Conservation (phyloP, 1,284 basidiomycete genomes). For the Naganishia albida region DNA sequence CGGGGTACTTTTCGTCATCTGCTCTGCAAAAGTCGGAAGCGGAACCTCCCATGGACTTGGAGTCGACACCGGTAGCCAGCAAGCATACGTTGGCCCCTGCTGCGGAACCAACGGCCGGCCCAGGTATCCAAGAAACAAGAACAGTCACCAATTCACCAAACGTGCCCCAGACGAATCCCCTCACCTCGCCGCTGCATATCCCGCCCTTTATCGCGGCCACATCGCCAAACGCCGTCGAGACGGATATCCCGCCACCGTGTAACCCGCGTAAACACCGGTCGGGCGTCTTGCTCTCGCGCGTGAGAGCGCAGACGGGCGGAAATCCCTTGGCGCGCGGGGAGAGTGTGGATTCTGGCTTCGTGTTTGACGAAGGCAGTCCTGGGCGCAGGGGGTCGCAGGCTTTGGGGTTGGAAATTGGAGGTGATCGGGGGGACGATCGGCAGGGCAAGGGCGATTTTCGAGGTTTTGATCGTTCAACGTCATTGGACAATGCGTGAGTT, state of each 20-base stretch:
- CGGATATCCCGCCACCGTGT: slow-evolving; percentile 30
- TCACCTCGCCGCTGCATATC: neutral
- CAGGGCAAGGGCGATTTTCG: neutral
- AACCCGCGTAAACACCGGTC: slow-evolving; percentile 30
- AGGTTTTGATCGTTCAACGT: slow-evolving; percentile 1
- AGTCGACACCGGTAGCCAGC: slow-evolving; percentile 2
- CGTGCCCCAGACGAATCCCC: neutral
- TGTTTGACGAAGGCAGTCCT: neutral
- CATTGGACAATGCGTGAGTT: slow-evolving; percentile 27
- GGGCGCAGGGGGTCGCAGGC: neutral
- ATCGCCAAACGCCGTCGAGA: neutral
- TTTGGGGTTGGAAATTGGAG: slow-evolving; percentile 7
- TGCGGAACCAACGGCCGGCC: neutral
- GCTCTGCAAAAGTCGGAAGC: neutral
- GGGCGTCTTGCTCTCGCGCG: slow-evolving; percentile 19
- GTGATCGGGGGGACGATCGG: neutral
- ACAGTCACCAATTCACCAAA: slow-evolving; percentile 4
- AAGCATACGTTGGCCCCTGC: neutral
- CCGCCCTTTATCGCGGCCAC: slow-evolving; percentile 2
- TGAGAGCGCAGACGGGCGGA: slow-evolving; percentile 13
- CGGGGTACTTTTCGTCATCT: slow-evolving; percentile 18
- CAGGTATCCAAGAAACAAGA: neutral
- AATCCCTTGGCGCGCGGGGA: neutral
- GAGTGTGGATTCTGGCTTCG: neutral
- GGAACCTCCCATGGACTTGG: neutral